Percentiles rank a stretch among this genome's conserved stretches.
Evolutionary conservation across 73 alveolate genomes (phyloP).

Genomic region (Paramecium tetraurelia): DNA sequence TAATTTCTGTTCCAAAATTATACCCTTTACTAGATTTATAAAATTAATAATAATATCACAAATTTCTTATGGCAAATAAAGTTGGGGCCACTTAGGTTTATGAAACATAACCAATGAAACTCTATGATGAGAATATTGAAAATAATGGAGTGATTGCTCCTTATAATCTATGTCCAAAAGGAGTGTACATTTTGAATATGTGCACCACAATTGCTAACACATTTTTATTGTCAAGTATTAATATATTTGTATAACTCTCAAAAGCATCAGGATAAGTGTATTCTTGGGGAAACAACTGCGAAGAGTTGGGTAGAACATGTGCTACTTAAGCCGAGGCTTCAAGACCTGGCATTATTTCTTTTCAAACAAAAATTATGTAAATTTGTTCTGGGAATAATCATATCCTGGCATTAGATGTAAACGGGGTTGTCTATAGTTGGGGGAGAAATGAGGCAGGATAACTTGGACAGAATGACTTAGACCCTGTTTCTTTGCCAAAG

Average conservation of each 20-base stretch:
- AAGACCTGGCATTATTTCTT: not conserved
- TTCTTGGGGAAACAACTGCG: not conserved
- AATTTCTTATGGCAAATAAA: not conserved
- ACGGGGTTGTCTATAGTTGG: conserved; percentile 9
- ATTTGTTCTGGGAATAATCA: conserved; percentile 24
- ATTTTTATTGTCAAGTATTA: not conserved
- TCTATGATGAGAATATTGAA: not conserved
- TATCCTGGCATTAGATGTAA: not conserved
- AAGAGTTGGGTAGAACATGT: not conserved
- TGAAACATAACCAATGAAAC: not conserved
- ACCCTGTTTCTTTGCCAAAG: not conserved
- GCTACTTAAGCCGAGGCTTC: not conserved
- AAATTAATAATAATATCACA: too few species aligned
- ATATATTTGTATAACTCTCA: not conserved
- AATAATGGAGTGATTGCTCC: not conserved
- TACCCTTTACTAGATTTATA: too few species aligned
- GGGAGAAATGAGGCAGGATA: conserved; percentile 36
- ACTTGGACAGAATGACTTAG: conserved; percentile 18
- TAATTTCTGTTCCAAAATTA: too few species aligned
- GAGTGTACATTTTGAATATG: not conserved
- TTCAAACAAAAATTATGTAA: not conserved
- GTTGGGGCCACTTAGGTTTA: not conserved
- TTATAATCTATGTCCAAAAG: not conserved
- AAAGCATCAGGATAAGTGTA: not conserved
- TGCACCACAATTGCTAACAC: not conserved